Conservation (phyloP, 2,329 filamentous ascomycete genomes). For the Exophiala viscosa region DNA sequence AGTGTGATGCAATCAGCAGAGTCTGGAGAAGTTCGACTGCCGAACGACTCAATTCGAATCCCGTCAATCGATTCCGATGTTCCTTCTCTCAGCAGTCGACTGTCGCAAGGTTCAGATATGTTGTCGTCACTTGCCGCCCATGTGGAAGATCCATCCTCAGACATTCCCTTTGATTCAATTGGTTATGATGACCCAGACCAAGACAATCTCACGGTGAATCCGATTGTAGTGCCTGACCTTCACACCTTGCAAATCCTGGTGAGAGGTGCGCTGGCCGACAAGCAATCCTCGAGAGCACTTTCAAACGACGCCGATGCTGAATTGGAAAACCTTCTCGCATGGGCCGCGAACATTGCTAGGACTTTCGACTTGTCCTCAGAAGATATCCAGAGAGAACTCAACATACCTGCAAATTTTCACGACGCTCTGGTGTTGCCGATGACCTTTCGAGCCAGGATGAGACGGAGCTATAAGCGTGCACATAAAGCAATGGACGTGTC, state of each 20-base stretch:
- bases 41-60: too few relatives aligned
- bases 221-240: conserved; percentile 21
- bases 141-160: neutral
- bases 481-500: neutral
- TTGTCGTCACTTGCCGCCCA: too few relatives aligned
- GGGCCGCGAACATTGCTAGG: conserved; percentile 9
- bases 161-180: conserved; percentile 1
- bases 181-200: neutral
- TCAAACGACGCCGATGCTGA: conserved; percentile 1
- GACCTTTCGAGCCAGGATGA: neutral
- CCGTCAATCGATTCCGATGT: too few relatives aligned
- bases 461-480: neutral
- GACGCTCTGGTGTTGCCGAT: neutral
- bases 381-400: conserved; percentile 16
- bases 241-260: conserved; percentile 26
- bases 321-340: conserved; percentile 13
- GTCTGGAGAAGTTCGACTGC: too few relatives aligned
- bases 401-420: neutral
- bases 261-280: conserved; percentile 18
- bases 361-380: conserved; percentile 9
- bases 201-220: conserved; percentile 1
- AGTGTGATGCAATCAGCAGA: too few relatives aligned
- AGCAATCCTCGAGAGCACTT: neutral
- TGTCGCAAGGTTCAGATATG: too few relatives aligned
- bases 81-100: too few relatives aligned